Percentiles rank a stretch among this genome's conserved stretches.
These are phyloP conservation scores for Dimocarpus longan DNA, from an alignment of 345 rosid species.

Conservation along the genomic window DNA sequence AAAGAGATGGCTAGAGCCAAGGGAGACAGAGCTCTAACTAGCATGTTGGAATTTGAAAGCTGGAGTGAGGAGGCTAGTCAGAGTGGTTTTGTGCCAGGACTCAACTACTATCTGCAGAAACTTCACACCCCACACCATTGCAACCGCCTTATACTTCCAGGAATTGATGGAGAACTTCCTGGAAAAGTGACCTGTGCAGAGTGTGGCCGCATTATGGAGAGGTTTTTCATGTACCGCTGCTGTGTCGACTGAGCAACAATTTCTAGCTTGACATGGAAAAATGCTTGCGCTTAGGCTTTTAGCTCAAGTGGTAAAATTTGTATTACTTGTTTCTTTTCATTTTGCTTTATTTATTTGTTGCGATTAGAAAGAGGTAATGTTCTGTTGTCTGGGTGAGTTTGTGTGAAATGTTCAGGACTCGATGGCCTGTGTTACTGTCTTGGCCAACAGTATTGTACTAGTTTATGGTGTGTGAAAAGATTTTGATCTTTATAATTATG, in stretches of 20 bases:
- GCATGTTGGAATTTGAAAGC: background rate
- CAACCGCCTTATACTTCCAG: slow-evolving; percentile 39
- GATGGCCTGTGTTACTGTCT: background rate
- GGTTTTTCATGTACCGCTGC: slow-evolving; percentile 45
- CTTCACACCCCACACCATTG: slow-evolving; percentile 28
- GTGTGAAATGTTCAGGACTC: slow-evolving; percentile 4
- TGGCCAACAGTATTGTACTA: background rate
- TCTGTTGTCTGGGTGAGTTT: background rate
- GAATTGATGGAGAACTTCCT: slow-evolving; percentile 30
- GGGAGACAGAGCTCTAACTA: slow-evolving; percentile 13
- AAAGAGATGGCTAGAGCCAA: slow-evolving; percentile 23
- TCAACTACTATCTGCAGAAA: slow-evolving; percentile 8
- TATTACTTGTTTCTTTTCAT: background rate
- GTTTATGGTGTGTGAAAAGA: background rate
- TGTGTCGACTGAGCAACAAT: slow-evolving; percentile 27
- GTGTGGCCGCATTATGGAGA: slow-evolving; percentile 43
- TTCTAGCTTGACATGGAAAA: background rate
- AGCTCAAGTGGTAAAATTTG: background rate
- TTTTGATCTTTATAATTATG: background rate
- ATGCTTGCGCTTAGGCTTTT: background rate
- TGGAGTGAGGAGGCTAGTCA: background rate
- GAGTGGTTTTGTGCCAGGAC: slow-evolving; percentile 16
- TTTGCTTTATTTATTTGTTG: background rate
- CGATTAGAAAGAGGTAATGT: background rate
- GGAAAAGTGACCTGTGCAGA: slow-evolving; percentile 36